Base-by-base conservation (phyloP, 2,329 filamentous ascomycete species). In the Drechmeria coniospora region DNA sequence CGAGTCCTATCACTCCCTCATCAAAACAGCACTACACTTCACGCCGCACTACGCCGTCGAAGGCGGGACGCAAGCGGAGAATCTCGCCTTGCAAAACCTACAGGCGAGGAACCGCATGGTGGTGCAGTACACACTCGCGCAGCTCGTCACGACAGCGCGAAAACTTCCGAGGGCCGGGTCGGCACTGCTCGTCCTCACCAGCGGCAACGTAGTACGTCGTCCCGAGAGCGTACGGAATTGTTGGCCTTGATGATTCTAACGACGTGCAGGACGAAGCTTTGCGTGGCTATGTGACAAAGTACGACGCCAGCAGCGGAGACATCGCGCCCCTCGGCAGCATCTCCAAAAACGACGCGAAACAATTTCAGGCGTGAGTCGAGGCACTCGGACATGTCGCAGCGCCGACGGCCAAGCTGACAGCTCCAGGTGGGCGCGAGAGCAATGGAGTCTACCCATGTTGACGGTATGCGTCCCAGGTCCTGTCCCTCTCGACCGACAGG, bases 31-130 rank as follows among this genome's bases (percentile, higher is more conserved):
- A 3, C 34, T 47, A 2, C 33, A 41, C 15, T 49, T 49, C 21
- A 39, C 38, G 14, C 43, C 48, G 2, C 40, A 36, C 27, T 51
- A 41, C 63, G 63, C 61, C 32, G 61, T 31, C 5, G 23, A 29
- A 9, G 32, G 32, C 15, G 32, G 28, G 6, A 23, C 27, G 3
- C n/a, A 9, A 1, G 53, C 66, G 2, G 68, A 76, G 41, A 77
- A 77, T 33, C 49, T 75, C 1, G 69, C 70, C 0, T 50, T 74
- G n/a, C 74, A 79, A 37, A 79, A 79, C 42, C 71, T 79, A 28
- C 74, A 79, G 32, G 74, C 73, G 4, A 57, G 74, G 8, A 59
- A 63, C 12, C 57, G 75, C 23, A 76, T 79, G 65, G 70, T 80
- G 2, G 53, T 71, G 2, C 59, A 67, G 6, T 80, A 79, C 44